phyloP scores from a whole-genome alignment of 2,329 filamentous ascomycete genomes.

The Hypoxylon sp. region DNA sequence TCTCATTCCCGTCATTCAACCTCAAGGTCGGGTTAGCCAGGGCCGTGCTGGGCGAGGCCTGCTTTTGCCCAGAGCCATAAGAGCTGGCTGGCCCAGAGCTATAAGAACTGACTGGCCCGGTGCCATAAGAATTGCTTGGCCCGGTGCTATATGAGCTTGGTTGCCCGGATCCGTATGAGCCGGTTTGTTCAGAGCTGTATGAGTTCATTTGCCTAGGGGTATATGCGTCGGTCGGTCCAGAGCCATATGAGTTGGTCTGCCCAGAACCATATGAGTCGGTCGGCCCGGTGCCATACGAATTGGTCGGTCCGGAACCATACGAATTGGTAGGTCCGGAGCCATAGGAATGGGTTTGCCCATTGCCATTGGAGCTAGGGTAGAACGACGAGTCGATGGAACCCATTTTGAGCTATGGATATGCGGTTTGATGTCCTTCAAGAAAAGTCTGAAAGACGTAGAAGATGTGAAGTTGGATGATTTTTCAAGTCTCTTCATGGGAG shows the following conservation, averaged over 20 bases:
- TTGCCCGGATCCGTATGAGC: slow-evolving; percentile 1
- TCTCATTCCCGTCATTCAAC: slow-evolving; percentile 80
- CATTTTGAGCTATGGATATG: slow-evolving; percentile 53
- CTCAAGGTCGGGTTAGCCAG: slow-evolving; percentile 74
- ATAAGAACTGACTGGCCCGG: neutral
- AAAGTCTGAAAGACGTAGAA: slow-evolving; percentile 1
- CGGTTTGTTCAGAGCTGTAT: neutral
- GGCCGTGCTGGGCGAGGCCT: slow-evolving; percentile 63
- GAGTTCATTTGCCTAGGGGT: neutral
- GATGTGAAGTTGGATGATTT: slow-evolving; percentile 25
- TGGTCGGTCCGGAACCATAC: neutral
- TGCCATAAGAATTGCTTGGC: neutral
- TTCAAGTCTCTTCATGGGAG: slow-evolving; percentile 21
- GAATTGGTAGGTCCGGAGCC: neutral
- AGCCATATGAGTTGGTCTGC: neutral
- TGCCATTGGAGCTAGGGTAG: slow-evolving; percentile 59
- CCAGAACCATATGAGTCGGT: neutral
- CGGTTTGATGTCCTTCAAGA: neutral
- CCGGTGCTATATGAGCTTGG: neutral
- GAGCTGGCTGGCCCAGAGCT: neutral
- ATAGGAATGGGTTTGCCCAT: slow-evolving; percentile 45
- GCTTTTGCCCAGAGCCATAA: slow-evolving; percentile 51
- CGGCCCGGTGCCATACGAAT: neutral
- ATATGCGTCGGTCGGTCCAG: neutral
- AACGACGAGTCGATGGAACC: slow-evolving; percentile 60